phyloP scores from a whole-genome alignment of 768 basidiomycete species.

The Rhizopogon vulgaris region DNA sequence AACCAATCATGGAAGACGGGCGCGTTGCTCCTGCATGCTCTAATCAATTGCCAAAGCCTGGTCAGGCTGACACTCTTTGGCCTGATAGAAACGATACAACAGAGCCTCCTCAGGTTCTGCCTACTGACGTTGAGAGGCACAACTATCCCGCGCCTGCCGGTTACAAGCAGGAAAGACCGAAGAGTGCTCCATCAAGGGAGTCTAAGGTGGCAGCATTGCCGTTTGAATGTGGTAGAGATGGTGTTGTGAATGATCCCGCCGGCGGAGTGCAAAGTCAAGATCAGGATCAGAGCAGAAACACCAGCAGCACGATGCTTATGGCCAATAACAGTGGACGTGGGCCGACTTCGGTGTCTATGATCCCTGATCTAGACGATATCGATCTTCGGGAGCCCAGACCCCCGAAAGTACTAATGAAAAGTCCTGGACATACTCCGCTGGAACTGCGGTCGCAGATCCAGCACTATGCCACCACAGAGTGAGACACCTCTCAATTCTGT shows the following conservation, averaged over 20 bases:
- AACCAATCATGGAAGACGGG: slow-evolving; percentile 28
- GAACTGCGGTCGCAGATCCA: slow-evolving; percentile 66
- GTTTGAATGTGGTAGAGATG: neutral
- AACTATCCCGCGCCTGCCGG: slow-evolving; percentile 8
- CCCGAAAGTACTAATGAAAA: slow-evolving; percentile 49
- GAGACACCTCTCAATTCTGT: slow-evolving; percentile 18
- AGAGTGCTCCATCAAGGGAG: slow-evolving; percentile 7
- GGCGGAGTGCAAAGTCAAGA: neutral
- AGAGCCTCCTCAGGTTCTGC: neutral
- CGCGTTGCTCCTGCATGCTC: slow-evolving; percentile 33
- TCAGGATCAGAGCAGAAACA: neutral
- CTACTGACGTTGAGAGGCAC: slow-evolving; percentile 8
- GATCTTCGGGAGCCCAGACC: slow-evolving; percentile 48
- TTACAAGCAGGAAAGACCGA: neutral
- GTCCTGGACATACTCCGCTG: slow-evolving; percentile 36
- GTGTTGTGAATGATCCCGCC: neutral
- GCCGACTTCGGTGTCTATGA: neutral
- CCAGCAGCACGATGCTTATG: neutral
- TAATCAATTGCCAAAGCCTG: slow-evolving; percentile 42
- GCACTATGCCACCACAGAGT: slow-evolving; percentile 71
- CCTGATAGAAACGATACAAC: slow-evolving; percentile 26
- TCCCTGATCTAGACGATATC: slow-evolving; percentile 10
- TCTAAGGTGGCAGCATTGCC: slow-evolving; percentile 28
- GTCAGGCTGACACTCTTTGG: slow-evolving; percentile 42
- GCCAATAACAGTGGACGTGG: neutral